These are phyloP conservation scores for Zasmidium citrigriseum DNA, from an alignment of 2,329 filamentous ascomycete species.

Conservation along the genomic window DNA sequence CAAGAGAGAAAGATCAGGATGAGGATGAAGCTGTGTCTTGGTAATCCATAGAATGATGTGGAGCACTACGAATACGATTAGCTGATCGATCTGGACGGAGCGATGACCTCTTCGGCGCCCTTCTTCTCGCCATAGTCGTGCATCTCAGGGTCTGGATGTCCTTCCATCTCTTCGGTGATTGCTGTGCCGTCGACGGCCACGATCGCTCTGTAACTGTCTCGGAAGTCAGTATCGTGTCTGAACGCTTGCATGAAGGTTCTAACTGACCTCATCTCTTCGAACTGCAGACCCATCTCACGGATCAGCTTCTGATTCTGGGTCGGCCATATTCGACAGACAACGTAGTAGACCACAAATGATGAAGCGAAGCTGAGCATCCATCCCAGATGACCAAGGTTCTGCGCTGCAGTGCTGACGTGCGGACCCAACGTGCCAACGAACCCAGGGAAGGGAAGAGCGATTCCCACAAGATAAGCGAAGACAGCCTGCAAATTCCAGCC, in stretches of 20 bases:
- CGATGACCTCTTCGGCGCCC: not conserved
- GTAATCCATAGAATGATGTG: not conserved
- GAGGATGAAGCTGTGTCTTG: no score
- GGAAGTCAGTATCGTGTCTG: not conserved
- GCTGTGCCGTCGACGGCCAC: conserved; percentile 2
- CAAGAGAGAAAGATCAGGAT: no score
- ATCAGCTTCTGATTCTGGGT: conserved; percentile 39
- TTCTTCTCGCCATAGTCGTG: not conserved
- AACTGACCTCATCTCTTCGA: conserved; percentile 25
- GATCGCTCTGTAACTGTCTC: not conserved
- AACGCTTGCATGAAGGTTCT: no score
- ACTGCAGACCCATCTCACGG: conserved; percentile 35
- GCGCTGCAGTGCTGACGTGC: conserved; percentile 28
- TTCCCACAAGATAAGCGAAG: conserved; percentile 58
- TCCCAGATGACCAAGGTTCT: conserved; percentile 54
- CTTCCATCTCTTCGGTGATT: conserved; percentile 3
- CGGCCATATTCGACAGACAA: conserved; percentile 41
- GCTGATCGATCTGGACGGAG: not conserved
- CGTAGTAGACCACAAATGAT: conserved; percentile 57
- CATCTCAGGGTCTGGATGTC: not conserved
- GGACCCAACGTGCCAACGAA: conserved; percentile 48
- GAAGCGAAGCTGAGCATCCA: conserved; percentile 64
- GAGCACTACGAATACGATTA: not conserved
- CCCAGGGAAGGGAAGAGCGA: conserved; percentile 59
- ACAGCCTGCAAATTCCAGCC: conserved; percentile 62